A percentile compares a stretch with the other conserved stretches of the same genome.
Conservation (phyloP, 352 stramenopile species). For the Phytophthora ramorum region DNA sequence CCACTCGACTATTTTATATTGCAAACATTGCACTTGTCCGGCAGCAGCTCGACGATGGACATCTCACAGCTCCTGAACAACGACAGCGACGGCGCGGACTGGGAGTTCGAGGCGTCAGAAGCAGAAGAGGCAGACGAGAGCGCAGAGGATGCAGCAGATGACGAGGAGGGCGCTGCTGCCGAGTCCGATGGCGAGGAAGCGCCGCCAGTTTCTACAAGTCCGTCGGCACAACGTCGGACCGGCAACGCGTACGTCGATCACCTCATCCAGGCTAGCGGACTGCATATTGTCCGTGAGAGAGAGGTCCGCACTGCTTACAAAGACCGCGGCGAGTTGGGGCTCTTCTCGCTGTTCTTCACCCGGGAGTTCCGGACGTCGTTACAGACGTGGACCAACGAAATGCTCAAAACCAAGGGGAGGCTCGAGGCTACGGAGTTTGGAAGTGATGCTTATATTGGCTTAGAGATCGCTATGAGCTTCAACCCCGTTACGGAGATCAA, state of each 20-base stretch:
- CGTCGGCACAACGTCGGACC: no score
- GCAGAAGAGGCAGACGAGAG: not conserved
- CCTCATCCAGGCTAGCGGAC: not conserved
- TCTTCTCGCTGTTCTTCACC: not conserved
- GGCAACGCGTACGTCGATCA: no score
- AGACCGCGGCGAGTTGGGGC: not conserved
- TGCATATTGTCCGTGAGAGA: not conserved
- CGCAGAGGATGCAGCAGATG: not conserved
- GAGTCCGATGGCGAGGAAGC: no score
- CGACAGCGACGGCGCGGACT: not conserved
- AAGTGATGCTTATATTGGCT: no score
- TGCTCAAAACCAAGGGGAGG: no score
- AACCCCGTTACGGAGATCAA: no score
- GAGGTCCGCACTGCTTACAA: no score
- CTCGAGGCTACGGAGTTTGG: no score
- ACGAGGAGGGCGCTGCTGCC: not conserved
- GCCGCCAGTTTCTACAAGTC: no score
- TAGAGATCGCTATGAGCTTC: no score
- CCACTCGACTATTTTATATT: not conserved
- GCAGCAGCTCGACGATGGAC: not conserved
- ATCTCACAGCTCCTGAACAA: not conserved
- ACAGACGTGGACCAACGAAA: no score
- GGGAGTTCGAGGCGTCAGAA: not conserved
- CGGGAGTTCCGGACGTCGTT: no score
- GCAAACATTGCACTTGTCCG: not conserved